phyloP scores from a whole-genome alignment of 2,329 filamentous ascomycete genomes.

The Colletotrichum paranaense region DNA sequence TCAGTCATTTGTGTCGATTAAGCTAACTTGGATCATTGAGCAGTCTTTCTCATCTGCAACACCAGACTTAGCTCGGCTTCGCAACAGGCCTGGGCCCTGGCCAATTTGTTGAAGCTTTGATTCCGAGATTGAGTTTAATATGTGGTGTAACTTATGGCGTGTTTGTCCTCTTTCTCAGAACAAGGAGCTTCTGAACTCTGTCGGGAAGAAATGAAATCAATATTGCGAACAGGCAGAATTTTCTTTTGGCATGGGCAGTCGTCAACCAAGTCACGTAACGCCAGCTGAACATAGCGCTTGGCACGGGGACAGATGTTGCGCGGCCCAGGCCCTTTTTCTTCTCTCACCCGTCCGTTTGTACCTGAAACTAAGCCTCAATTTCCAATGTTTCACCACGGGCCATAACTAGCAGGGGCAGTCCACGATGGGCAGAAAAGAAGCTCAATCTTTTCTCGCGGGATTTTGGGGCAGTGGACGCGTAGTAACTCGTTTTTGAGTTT shows the following conservation, averaged over 20 bases:
- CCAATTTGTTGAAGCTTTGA: not conserved
- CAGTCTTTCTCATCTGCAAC: not conserved
- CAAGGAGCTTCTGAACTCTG: not conserved
- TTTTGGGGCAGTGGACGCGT: not conserved
- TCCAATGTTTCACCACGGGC: slow-evolving; percentile 6
- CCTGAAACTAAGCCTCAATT: slow-evolving; percentile 24
- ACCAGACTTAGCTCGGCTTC: not conserved
- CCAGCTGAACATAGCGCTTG: not conserved
- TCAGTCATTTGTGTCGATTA: not conserved
- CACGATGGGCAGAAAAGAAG: not conserved
- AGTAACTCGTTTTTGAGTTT: not conserved
- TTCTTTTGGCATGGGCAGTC: not conserved
- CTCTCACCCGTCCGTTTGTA: not conserved
- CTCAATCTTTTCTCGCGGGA: not conserved
- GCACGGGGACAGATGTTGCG: not conserved
- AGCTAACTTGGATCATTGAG: not conserved
- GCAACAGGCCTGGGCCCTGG: not conserved
- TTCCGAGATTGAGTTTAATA: not conserved
- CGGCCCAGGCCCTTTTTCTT: not conserved
- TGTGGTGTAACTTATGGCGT: not conserved
- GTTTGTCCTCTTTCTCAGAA: not conserved
- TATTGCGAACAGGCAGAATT: not conserved
- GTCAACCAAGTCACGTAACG: not conserved
- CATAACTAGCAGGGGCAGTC: slow-evolving; percentile 6
- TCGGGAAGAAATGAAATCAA: not conserved